These are phyloP conservation scores for Neofusicoccum cordaticola DNA, from an alignment of 2,329 filamentous ascomycete genomes.

Conservation along the genomic window DNA sequence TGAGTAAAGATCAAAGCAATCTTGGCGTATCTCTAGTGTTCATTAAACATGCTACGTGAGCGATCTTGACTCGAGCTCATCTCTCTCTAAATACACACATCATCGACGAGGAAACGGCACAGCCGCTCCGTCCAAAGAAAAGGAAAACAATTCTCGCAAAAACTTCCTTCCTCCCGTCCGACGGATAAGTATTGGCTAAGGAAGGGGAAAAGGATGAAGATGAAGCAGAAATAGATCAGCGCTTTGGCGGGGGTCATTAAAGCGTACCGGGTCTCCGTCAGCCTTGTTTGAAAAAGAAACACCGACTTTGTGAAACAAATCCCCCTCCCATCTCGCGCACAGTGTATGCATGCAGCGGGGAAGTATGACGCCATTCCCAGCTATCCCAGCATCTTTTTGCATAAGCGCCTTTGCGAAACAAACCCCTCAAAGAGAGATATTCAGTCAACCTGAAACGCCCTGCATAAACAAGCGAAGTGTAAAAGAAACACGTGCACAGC, in stretches of 20 bases:
- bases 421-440: not conserved
- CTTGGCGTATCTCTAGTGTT: not conserved
- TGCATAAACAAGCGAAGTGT: not conserved
- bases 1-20: not conserved
- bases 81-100: not conserved
- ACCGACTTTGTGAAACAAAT: slow-evolving; percentile 4
- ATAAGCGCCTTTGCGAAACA: not conserved
- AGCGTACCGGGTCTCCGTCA: not conserved
- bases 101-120: not conserved
- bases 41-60: slow-evolving; percentile 10
- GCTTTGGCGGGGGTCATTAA: not conserved
- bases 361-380: slow-evolving; percentile 6
- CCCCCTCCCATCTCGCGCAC: not conserved
- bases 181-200: not conserved
- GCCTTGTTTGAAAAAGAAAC: slow-evolving; percentile 1
- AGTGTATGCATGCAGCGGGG: not conserved
- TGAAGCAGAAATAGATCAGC: not conserved
- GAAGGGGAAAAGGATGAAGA: not conserved
- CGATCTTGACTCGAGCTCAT: not conserved
- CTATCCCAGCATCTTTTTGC: not conserved
- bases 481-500: not conserved
- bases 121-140: not conserved
- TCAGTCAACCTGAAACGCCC: slow-evolving; percentile 4
- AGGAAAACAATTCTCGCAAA: not conserved
- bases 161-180: not conserved